These are phyloP conservation scores for Zygoascus ofunaensis DNA, from an alignment of 805 yeast species.

Conservation along the genomic window DNA sequence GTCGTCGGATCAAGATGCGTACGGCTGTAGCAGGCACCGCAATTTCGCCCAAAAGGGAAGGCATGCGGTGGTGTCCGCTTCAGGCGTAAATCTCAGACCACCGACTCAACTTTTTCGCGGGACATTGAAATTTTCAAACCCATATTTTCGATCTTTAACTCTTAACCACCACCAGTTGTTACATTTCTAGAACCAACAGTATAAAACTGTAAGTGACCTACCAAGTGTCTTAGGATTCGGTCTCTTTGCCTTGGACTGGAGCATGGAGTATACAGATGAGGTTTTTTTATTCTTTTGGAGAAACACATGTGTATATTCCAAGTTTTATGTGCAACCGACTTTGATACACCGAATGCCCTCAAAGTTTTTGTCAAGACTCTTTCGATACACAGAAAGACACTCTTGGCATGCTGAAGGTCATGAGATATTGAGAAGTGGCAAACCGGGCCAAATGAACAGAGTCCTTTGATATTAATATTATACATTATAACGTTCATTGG, in stretches of 20 bases:
- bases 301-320: conserved; percentile 1
- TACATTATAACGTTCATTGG: too few relatives aligned
- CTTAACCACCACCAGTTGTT: too few relatives aligned
- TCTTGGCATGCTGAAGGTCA: not conserved
- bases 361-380: conserved; percentile 3
- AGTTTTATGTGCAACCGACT: conserved; percentile 12
- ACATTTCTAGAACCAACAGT: too few relatives aligned
- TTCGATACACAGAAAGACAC: conserved; percentile 2
- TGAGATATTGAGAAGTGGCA: too few relatives aligned
- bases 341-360: conserved; percentile 19
- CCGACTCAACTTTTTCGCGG: conserved; percentile 3
- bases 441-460: not conserved
- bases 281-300: not conserved
- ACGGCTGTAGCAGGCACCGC: too few relatives aligned
- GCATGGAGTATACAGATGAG: conserved; percentile 1
- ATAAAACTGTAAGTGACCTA: conserved; percentile 3
- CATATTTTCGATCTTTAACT: too few relatives aligned
- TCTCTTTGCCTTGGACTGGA: conserved; percentile 14
- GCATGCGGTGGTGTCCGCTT: too few relatives aligned
- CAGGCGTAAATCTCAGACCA: not conserved
- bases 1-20: too few relatives aligned
- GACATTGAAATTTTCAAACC: not conserved
- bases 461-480: not conserved
- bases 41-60: too few relatives aligned
- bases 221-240: conserved; percentile 10